Evolutionary conservation across 352 stramenopile genomes (phyloP), one percentile per base, ranked within the genome.

Genomic region (Pythium angustatum): DNA sequence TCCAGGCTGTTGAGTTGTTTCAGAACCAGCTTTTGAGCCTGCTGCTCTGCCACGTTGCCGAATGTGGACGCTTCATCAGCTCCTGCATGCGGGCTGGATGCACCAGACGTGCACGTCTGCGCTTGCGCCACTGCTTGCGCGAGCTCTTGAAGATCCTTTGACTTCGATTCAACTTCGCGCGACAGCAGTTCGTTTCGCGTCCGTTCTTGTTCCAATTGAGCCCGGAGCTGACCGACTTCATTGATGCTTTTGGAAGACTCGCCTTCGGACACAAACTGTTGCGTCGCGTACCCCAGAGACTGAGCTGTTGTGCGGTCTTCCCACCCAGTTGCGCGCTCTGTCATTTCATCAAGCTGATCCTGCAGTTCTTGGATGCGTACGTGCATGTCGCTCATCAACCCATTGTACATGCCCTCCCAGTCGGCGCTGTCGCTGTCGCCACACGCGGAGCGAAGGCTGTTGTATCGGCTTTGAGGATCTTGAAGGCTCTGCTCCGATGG

Each of bases 1-100:
- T 88, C 72, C 2, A 88, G 44, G 38, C 71, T 85, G 36, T 68
- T 75, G 36, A 88, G 47, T 36, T 88, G 68, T 19, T 75, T 73
- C 30, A 75, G 66, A 45, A 86, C 62, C 17, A 75, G 28, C 6
- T 59, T 38, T 22, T 76, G 45, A 17, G 54, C 36, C 19, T 64
- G 49, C 15, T 44, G 12, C 17, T 61, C 55, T 3, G 48, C 50
- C 59, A 26, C 56, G 54, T 40, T 74, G n/a, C n/a, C n/a, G n/a
- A n/a, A n/a, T n/a, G n/a, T n/a, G 52, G 21, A 22, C 31, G 15
- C 12, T 41, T 9, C 8, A 15, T 60, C 10, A 15, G 22, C 12
- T 21, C 5, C 24, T 0, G 8, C 24, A 2, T 2, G 11, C 14
- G 6, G 2, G 22, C 3, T n/a, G 5, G 26, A 8, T n/a, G 11